A percentile compares a stretch with the other conserved stretches of the same genome.
These are phyloP conservation scores for Colletotrichum phormii DNA, from an alignment of 2,329 filamentous ascomycete species.

Conservation along the genomic window DNA sequence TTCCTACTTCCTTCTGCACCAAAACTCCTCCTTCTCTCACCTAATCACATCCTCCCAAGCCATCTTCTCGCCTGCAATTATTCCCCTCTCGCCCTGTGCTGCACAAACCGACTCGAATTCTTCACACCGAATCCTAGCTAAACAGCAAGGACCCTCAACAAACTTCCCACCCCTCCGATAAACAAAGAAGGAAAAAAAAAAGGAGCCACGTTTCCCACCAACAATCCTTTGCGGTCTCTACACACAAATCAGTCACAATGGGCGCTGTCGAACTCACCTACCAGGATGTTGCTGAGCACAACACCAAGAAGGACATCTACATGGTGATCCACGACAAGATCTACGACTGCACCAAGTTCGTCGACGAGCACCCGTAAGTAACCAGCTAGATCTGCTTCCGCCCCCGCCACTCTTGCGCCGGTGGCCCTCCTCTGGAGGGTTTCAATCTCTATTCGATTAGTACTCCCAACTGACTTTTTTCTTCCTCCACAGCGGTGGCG, in stretches of 20 bases:
- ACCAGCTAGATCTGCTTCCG: background rate
- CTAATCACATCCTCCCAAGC: conserved; percentile 22
- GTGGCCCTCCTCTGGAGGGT: background rate
- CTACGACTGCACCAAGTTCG: conserved; percentile 89
- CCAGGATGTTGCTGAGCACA: conserved; percentile 86
- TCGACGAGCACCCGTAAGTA: conserved; percentile 92
- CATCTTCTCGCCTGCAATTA: background rate
- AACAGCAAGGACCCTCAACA: conserved; percentile 12
- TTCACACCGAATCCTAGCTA: background rate
- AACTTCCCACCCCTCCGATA: background rate
- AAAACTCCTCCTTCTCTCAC: background rate
- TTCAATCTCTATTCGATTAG: background rate
- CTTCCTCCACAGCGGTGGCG: conserved; percentile 80
- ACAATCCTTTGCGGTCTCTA: background rate
- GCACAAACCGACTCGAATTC: background rate
- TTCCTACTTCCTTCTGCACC: conserved; percentile 2
- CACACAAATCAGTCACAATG: conserved; percentile 36
- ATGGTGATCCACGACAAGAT: conserved; percentile 96
- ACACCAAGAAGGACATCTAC: conserved; percentile 93
- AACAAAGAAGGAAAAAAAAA: conserved; percentile 5
- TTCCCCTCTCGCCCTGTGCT: background rate
- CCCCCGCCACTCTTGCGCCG: conserved; percentile 29
- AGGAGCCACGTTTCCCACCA: conserved; percentile 28
- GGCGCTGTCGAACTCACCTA: conserved; percentile 72
- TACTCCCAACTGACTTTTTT: conserved; percentile 8